phyloP scores from a whole-genome alignment of 441 rosid species.

The Populus hybrid region DNA sequence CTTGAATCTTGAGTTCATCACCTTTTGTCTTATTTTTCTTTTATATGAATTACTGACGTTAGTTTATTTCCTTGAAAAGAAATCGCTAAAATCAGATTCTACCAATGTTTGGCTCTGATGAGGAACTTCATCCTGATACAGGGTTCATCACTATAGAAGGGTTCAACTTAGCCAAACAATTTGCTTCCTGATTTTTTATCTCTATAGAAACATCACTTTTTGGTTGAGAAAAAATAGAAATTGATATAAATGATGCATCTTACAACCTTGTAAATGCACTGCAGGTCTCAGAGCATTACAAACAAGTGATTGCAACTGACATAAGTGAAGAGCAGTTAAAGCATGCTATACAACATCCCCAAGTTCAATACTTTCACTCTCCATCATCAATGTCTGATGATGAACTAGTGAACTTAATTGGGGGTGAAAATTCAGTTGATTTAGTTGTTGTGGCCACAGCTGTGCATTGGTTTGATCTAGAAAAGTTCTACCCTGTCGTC shows the following conservation, averaged over 20 bases:
- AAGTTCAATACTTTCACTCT: no score
- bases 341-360: no score
- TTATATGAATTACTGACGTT: not conserved
- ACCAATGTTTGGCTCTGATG: not conserved
- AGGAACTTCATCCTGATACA: not conserved
- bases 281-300: conserved; percentile 29
- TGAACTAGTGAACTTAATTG: conserved; percentile 24
- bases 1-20: not conserved
- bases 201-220: not conserved
- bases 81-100: not conserved
- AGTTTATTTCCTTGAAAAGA: not conserved
- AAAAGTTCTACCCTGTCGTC: conserved; percentile 26
- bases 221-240: not conserved
- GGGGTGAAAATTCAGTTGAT: conserved; percentile 33
- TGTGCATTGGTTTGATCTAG: conserved; percentile 38
- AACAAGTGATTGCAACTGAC: conserved; percentile 30
- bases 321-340: no score
- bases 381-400: conserved; percentile 26
- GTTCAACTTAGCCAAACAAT: not conserved
- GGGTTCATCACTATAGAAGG: not conserved
- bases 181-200: not conserved
- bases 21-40: no score
- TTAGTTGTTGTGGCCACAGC: conserved; percentile 25
- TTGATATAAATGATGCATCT: not conserved
- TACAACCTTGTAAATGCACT: not conserved